Evolutionary conservation across 1,139 yeast genomes (phyloP).

Genomic region (Zygoascus meyerae): DNA sequence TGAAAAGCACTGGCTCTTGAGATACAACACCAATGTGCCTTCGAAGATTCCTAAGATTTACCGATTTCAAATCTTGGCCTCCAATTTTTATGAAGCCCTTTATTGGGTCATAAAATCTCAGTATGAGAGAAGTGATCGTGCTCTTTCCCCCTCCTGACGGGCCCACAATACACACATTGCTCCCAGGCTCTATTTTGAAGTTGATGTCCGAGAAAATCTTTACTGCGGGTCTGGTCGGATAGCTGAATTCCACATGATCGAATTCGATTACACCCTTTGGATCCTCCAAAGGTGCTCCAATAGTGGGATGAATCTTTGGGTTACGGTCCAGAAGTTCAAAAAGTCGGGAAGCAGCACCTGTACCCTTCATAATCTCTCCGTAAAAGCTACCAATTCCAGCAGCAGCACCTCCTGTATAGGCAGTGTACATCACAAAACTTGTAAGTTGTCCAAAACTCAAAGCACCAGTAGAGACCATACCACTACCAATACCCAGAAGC

Average conservation of each 20-base stretch:
- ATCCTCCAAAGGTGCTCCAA: constrained; percentile 44
- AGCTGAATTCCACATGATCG: constrained; percentile 61
- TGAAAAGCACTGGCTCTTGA: constrained; percentile 90
- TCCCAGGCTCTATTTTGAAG: constrained; percentile 69
- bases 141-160: constrained; percentile 97
- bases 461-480: constrained; percentile 62
- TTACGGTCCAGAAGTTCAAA: constrained; percentile 79
- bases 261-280: constrained; percentile 54
- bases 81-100: constrained; percentile 64
- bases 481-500: constrained; percentile 74
- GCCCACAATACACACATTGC: constrained; percentile 90
- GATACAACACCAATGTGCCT: constrained; percentile 79
- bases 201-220: constrained; percentile 59
- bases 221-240: constrained; percentile 81
- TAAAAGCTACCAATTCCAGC: constrained; percentile 87
- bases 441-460: constrained; percentile 85
- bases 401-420: constrained; percentile 84
- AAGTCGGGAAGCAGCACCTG: constrained; percentile 90
- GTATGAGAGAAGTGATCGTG: constrained; percentile 71
- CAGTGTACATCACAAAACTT: constrained; percentile 89
- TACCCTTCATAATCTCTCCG: constrained; percentile 92
- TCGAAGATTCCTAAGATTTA: constrained; percentile 70
- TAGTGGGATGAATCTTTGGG: constrained; percentile 59
- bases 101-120: constrained; percentile 76
- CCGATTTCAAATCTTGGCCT: constrained; percentile 57